phyloP scores from a whole-genome alignment of 2,329 filamentous ascomycete species.

The Aspergillus udagawae region DNA sequence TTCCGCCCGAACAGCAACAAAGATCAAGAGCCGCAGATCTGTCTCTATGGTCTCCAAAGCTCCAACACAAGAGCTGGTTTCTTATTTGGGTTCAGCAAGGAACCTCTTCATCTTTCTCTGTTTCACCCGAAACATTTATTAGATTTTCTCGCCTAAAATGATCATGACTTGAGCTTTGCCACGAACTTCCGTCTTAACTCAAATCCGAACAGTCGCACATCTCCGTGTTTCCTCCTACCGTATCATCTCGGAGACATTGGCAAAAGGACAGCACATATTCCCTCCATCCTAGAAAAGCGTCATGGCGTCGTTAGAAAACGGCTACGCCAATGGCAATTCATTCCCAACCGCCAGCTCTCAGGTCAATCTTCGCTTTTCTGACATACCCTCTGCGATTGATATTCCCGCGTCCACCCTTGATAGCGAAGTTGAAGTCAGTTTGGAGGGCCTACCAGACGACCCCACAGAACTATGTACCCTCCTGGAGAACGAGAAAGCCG shows the following conservation, averaged over 20 bases:
- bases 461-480: conserved; percentile 92
- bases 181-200: conserved; percentile 5
- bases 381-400: conserved; percentile 60
- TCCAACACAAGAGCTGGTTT: conserved; percentile 8
- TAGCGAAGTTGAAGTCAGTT: conserved; percentile 81
- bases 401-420: conserved; percentile 60
- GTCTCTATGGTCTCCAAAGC: conserved; percentile 10
- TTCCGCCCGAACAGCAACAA: conserved; percentile 5
- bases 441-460: conserved; percentile 87
- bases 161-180: conserved; percentile 29
- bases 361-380: conserved; percentile 51
- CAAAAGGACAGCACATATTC: conserved; percentile 4
- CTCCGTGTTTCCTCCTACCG: neutral
- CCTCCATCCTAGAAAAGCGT: conserved; percentile 13
- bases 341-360: conserved; percentile 28
- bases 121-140: conserved; percentile 1
- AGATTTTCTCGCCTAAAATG: conserved; percentile 5
- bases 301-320: conserved; percentile 52
- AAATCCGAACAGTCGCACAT: conserved; percentile 16
- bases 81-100: conserved; percentile 5
- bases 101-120: conserved; percentile 1
- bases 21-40: conserved; percentile 19
- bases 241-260: neutral
- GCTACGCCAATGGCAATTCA: conserved; percentile 47
- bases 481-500: conserved; percentile 88